Conservation (phyloP, 225 moss, liverwort and hornwort genomes). For the Polytrichum commune region DNA sequence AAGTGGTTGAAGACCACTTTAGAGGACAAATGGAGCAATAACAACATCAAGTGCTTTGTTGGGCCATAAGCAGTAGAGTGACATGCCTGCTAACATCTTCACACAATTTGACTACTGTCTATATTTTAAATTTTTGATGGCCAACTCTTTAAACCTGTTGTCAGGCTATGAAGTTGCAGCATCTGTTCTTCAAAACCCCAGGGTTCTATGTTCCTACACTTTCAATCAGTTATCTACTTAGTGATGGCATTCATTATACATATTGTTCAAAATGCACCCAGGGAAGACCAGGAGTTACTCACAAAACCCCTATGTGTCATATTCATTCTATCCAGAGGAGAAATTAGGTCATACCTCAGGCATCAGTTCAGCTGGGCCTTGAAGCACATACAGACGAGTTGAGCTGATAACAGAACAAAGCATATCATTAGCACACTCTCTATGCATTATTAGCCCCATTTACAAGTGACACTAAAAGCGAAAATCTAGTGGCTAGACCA, state of each 20-base stretch:
- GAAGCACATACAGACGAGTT: conserved; percentile 77
- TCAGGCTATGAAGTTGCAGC: neutral
- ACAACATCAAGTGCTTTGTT: neutral
- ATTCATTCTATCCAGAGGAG: neutral
- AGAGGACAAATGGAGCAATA: neutral
- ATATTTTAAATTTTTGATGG: neutral
- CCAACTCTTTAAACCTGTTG: neutral
- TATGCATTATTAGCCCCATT: no score
- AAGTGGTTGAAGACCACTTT: neutral
- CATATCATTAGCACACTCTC: no score
- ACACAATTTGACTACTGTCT: neutral
- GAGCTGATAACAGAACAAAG: conserved; percentile 51
- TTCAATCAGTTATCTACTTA: neutral
- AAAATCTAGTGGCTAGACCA: no score
- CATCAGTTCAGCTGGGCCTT: conserved; percentile 84
- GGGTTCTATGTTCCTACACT: neutral
- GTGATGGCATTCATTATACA: neutral
- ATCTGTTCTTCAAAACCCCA: conserved; percentile 1
- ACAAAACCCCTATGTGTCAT: no score
- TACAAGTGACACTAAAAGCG: no score
- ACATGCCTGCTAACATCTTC: neutral
- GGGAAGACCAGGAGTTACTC: no score
- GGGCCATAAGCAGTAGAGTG: neutral
- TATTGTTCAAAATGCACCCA: neutral
- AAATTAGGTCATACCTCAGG: conserved; percentile 58